A percentile compares a stretch with the other conserved stretches of the same genome.
These are phyloP conservation scores for Colletotrichum spinosum DNA, from an alignment of 2,329 filamentous ascomycete species.

Conservation along the genomic window DNA sequence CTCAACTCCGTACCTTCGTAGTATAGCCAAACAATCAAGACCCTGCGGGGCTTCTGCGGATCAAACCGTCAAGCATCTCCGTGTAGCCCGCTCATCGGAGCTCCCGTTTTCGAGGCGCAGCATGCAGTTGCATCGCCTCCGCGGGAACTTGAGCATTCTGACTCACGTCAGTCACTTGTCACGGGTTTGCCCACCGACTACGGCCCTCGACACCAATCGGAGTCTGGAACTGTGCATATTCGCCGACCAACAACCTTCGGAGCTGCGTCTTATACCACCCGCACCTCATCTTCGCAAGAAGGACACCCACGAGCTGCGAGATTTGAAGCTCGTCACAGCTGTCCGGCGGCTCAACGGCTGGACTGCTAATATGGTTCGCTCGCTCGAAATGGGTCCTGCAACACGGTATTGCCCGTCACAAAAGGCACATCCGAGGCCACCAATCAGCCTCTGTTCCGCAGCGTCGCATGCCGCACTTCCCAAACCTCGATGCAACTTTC, in stretches of 20 bases:
- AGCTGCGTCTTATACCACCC: constrained; percentile 14
- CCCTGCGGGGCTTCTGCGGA: not conserved
- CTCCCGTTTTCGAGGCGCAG: constrained; percentile 19
- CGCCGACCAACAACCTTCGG: constrained; percentile 3
- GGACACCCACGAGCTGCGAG: constrained; percentile 3
- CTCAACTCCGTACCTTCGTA: not conserved
- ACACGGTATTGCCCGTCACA: constrained; percentile 14
- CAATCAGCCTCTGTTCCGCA: constrained; percentile 22
- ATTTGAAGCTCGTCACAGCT: constrained; percentile 5
- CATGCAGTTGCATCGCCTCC: not conserved
- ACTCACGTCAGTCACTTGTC: constrained; percentile 26
- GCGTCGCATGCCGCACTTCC: constrained; percentile 3
- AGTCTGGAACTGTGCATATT: not conserved
- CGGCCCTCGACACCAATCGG: constrained; percentile 2
- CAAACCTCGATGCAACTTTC: constrained; percentile 5
- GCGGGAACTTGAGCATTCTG: constrained; percentile 8
- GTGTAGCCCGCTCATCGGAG: constrained; percentile 10
- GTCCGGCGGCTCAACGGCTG: constrained; percentile 6
- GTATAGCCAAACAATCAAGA: not conserved
- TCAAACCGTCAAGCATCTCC: not conserved
- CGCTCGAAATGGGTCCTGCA: constrained; percentile 26
- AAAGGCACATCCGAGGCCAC: constrained; percentile 24
- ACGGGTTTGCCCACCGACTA: constrained; percentile 22
- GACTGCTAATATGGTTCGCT: constrained; percentile 7
- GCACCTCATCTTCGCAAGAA: not conserved